Evolutionary conservation across 495 filamentous ascomycete species (phyloP).

Genomic region (Aspergillus mulundensis): DNA sequence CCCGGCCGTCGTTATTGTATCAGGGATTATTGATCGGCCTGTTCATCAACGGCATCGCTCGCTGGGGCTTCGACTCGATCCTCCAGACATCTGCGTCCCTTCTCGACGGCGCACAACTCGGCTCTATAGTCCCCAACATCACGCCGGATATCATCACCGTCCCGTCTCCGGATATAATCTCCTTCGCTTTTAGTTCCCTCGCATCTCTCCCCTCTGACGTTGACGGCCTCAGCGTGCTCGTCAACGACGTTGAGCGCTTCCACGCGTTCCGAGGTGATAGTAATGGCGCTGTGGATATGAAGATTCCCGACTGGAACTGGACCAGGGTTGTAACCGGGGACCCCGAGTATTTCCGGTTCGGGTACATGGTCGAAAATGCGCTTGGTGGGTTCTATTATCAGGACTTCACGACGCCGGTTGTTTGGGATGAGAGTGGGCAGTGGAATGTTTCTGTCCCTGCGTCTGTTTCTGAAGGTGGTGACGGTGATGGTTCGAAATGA

Average conservation of each 20-base stretch:
- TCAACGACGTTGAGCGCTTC: constrained; percentile 58
- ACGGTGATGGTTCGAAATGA: not conserved
- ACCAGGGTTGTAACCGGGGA: constrained; percentile 36
- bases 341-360: constrained; percentile 78
- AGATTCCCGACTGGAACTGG: constrained; percentile 37
- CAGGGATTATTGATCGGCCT: constrained; percentile 60
- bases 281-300: constrained; percentile 33
- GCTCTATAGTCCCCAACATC: constrained; percentile 44
- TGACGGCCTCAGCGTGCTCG: constrained; percentile 54
- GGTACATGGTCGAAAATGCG: constrained; percentile 53
- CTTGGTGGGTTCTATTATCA: constrained; percentile 54
- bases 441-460: constrained; percentile 14
- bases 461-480: not conserved
- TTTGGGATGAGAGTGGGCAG: constrained; percentile 56
- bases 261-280: constrained; percentile 38
- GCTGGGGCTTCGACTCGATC: constrained; percentile 63
- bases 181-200: constrained; percentile 40
- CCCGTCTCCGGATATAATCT: constrained; percentile 34
- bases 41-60: constrained; percentile 62
- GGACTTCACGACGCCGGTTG: constrained; percentile 76
- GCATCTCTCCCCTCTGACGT: constrained; percentile 26
- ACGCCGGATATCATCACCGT: constrained; percentile 24
- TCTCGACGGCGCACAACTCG: constrained; percentile 46
- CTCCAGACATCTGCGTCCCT: constrained; percentile 53
- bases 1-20: constrained; percentile 53